phyloP scores from a whole-genome alignment of 352 stramenopile species.

The Pythium graminicola region DNA sequence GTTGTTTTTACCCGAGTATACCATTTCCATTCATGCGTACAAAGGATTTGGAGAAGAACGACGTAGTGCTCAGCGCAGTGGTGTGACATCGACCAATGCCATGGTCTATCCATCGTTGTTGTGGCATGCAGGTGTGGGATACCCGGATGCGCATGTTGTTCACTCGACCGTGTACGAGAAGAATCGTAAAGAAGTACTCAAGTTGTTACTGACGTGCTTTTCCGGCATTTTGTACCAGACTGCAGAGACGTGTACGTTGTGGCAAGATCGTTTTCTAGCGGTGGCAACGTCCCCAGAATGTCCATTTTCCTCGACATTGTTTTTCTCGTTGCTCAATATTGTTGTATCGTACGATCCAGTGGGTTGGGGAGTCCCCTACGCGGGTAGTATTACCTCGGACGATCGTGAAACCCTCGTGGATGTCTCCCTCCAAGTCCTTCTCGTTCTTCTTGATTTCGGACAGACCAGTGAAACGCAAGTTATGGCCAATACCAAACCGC shows the following conservation, averaged over 20 bases:
- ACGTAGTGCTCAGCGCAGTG: constrained; percentile 51
- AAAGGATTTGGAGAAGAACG: constrained; percentile 75
- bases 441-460: constrained; percentile 93
- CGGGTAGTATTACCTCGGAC: constrained; percentile 83
- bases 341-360: constrained; percentile 92
- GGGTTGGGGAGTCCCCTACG: constrained; percentile 87
- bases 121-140: constrained; percentile 75
- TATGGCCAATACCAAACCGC: constrained; percentile 42
- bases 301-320: constrained; percentile 92
- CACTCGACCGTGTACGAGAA: constrained; percentile 82
- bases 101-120: constrained; percentile 73
- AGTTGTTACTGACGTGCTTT: constrained; percentile 91
- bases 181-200: constrained; percentile 95
- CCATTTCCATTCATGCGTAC: constrained; percentile 76
- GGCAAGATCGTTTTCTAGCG: constrained; percentile 88
- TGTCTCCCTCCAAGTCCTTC: constrained; percentile 88
- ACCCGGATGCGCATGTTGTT: constrained; percentile 66
- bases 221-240: constrained; percentile 95
- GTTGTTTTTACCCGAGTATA: constrained; percentile 83
- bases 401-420: constrained; percentile 89
- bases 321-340: constrained; percentile 96
- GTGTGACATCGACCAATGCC: constrained; percentile 21
- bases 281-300: constrained; percentile 87
- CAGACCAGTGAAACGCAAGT: constrained; percentile 49
- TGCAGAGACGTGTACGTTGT: constrained; percentile 87